Conservation (phyloP, 2,329 filamentous ascomycete genomes). For the Xenoacremonium recifei region DNA sequence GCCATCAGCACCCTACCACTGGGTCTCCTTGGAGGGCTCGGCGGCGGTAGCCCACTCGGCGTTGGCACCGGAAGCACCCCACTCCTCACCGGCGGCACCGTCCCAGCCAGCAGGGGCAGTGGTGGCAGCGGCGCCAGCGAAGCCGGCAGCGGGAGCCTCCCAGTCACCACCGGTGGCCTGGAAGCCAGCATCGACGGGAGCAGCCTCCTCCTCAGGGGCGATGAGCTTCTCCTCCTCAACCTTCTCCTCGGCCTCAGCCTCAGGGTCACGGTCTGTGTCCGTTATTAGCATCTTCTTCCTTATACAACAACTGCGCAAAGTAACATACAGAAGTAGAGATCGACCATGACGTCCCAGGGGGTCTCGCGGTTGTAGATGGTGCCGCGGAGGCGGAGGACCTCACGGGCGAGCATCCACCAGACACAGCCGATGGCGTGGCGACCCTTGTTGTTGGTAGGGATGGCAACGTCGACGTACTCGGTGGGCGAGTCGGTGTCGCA, state of each 20-base stretch:
- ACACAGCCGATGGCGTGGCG: conserved; percentile 97
- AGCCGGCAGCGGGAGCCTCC: conserved; percentile 75
- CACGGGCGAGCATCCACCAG: conserved; percentile 99
- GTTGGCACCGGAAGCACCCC: conserved; percentile 62
- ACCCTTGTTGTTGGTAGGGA: conserved; percentile 99
- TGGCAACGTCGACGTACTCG: conserved; percentile 99
- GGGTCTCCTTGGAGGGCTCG: conserved; percentile 54
- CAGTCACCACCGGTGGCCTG: conserved; percentile 70
- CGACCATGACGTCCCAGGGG: conserved; percentile 98
- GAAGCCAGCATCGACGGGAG: conserved; percentile 77
- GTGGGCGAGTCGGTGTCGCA: conserved; percentile 99
- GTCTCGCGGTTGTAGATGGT: conserved; percentile 94
- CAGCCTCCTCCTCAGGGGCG: conserved; percentile 81
- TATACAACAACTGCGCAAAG: not conserved
- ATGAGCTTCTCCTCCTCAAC: conserved; percentile 88
- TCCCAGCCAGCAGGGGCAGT: conserved; percentile 55
- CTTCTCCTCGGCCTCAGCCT: conserved; percentile 99
- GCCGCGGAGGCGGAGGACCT: conserved; percentile 97
- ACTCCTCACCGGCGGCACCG: conserved; percentile 60
- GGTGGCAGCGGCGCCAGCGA: conserved; percentile 58
- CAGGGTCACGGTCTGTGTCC: conserved; percentile 82
- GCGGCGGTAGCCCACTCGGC: conserved; percentile 67
- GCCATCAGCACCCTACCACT: conserved; percentile 46
- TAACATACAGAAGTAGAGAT: conserved; percentile 93
- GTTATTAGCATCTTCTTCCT: conserved; percentile 14